A percentile compares a stretch with the other conserved stretches of the same genome.
Evolutionary conservation across 2,329 filamentous ascomycete genomes (phyloP).

Genomic region (Colletotrichum sp.): DNA sequence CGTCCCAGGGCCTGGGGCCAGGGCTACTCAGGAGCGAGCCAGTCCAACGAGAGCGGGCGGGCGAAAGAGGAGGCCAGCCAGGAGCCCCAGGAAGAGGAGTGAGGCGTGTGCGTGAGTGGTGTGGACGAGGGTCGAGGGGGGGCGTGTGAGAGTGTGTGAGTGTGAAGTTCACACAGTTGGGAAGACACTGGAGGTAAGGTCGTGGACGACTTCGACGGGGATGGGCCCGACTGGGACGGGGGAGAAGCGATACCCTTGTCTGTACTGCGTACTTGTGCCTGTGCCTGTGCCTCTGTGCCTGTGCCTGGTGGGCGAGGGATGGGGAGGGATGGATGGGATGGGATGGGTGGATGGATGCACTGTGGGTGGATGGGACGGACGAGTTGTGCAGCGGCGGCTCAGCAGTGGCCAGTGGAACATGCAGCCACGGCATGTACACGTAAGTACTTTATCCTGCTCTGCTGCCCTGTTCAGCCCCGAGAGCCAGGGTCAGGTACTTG

Average conservation of each 20-base stretch:
- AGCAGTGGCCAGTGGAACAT: slow-evolving; percentile 2
- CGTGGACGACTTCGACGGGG: background rate
- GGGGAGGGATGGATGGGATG: background rate
- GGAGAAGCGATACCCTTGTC: background rate
- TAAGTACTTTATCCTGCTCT: background rate
- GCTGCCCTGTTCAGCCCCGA: background rate
- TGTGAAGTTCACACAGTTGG: background rate
- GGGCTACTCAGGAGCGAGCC: background rate
- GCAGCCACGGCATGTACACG: background rate
- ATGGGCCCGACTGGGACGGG: background rate
- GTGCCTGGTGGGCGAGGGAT: background rate
- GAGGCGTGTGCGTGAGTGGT: background rate
- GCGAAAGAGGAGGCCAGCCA: background rate
- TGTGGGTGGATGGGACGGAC: background rate
- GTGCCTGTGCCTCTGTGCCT: too few relatives aligned
- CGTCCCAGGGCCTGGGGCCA: background rate
- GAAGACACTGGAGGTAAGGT: background rate
- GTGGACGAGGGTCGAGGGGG: background rate
- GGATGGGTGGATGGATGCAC: background rate
- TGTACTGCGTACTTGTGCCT: background rate
- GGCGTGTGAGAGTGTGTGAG: background rate
- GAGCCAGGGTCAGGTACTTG: background rate
- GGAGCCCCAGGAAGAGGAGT: slow-evolving; percentile 1
- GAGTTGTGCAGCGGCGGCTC: slow-evolving; percentile 9
- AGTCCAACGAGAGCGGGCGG: background rate